Evolutionary conservation across 805 yeast species (phyloP).

Genomic region (Wickerhamiella domercqiae): DNA sequence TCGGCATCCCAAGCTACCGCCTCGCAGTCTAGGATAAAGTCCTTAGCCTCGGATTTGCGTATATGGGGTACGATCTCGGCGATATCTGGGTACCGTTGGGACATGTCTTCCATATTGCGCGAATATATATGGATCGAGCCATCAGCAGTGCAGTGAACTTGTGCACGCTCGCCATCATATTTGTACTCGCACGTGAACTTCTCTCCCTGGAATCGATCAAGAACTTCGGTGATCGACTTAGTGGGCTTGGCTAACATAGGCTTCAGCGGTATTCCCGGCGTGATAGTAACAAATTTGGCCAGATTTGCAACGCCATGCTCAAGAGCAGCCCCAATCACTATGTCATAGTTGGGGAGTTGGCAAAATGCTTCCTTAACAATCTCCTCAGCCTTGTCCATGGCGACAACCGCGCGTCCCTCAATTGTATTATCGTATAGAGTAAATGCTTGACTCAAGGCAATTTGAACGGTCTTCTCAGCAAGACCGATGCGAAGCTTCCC

Average conservation of each 20-base stretch:
- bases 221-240: constrained; percentile 77
- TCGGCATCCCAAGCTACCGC: constrained; percentile 94
- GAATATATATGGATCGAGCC: constrained; percentile 61
- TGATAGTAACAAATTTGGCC: constrained; percentile 51
- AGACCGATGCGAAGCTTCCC: constrained; percentile 86
- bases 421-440: constrained; percentile 39
- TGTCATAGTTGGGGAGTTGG: constrained; percentile 79
- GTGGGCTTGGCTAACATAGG: constrained; percentile 99
- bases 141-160: constrained; percentile 63
- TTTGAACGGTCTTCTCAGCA: constrained; percentile 83
- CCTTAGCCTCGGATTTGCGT: constrained; percentile 27
- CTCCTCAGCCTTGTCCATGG: constrained; percentile 54
- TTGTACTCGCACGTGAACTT: constrained; percentile 91
- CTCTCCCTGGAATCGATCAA: constrained; percentile 74
- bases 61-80: constrained; percentile 51
- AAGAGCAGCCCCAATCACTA: constrained; percentile 51
- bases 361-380: constrained; percentile 72
- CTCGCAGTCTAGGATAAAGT: constrained; percentile 82
- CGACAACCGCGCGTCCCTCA: constrained; percentile 25
- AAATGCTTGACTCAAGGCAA: constrained; percentile 73
- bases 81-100: constrained; percentile 87
- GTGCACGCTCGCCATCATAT: constrained; percentile 97
- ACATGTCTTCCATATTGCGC: constrained; percentile 93
- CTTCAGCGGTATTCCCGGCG: constrained; percentile 88
- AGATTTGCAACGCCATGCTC: constrained; percentile 53